These are phyloP conservation scores for Acer negundo DNA, from an alignment of 345 rosid species.

Conservation along the genomic window DNA sequence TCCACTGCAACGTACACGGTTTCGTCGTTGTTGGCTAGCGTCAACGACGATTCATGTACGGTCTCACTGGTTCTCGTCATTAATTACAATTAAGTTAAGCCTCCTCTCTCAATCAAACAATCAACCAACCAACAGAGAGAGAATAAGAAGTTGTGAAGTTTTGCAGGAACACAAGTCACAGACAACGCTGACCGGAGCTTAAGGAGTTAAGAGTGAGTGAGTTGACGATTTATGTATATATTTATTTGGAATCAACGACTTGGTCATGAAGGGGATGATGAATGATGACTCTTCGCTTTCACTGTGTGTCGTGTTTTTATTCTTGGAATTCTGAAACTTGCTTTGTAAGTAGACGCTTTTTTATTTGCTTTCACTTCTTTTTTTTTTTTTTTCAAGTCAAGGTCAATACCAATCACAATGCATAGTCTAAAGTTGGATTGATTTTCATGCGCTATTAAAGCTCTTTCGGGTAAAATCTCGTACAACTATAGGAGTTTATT, in stretches of 20 bases:
- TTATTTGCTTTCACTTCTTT: too few species aligned
- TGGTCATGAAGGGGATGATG: not conserved
- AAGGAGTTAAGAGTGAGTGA: not conserved
- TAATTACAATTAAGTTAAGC: too few species aligned
- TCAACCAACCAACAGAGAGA: too few species aligned
- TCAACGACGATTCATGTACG: slow-evolving; percentile 24
- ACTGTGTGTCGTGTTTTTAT: not conserved
- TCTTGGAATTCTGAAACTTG: not conserved
- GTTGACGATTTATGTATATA: not conserved
- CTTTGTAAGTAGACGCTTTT: not conserved
- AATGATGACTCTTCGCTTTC: not conserved
- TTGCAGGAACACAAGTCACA: not conserved
- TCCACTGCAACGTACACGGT: slow-evolving; percentile 67
- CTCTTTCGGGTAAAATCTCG: too few species aligned
- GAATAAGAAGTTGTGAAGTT: not conserved
- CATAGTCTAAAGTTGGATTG: too few species aligned
- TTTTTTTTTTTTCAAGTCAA: not conserved
- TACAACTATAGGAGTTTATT: too few species aligned
- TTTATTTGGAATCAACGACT: not conserved
- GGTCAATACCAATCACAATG: not conserved
- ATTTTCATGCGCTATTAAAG: too few species aligned
- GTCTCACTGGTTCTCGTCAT: slow-evolving; percentile 17
- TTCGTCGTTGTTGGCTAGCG: slow-evolving; percentile 31
- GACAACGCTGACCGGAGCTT: not conserved
- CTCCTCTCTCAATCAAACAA: not conserved